These are phyloP conservation scores for Mrakia blollopis DNA, from an alignment of 768 basidiomycete species.

Conservation along the genomic window DNA sequence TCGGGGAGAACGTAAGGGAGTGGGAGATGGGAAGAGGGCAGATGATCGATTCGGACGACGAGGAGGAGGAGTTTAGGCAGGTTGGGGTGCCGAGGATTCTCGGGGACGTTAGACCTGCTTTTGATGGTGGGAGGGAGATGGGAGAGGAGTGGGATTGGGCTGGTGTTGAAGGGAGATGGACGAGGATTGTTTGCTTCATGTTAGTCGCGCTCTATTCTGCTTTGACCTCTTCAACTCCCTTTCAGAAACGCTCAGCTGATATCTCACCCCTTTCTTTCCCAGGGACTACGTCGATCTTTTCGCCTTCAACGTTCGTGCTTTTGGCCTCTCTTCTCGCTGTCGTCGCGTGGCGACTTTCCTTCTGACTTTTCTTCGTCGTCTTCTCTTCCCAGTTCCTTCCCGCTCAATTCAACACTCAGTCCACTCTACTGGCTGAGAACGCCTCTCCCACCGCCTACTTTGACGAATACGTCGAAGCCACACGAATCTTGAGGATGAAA, in stretches of 20 bases:
- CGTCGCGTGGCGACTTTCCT: too few relatives aligned
- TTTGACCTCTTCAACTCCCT: background rate
- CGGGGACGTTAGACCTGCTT: background rate
- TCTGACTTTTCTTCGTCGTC: background rate
- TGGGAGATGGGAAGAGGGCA: constrained; percentile 4
- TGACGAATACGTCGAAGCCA: constrained; percentile 4
- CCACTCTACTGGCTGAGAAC: background rate
- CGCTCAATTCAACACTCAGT: background rate
- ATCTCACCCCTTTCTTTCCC: background rate
- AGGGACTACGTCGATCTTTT: constrained; percentile 20
- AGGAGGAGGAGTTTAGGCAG: background rate
- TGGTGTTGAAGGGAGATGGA: background rate
- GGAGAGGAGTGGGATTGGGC: constrained; percentile 5
- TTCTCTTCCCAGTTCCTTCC: background rate
- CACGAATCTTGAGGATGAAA: background rate
- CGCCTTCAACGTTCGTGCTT: constrained; percentile 5
- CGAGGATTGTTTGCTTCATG: constrained; percentile 6
- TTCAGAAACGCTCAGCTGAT: background rate
- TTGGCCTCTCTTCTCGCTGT: background rate
- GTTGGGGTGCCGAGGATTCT: background rate
- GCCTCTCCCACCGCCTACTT: background rate
- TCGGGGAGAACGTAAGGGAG: constrained; percentile 12
- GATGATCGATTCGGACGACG: background rate
- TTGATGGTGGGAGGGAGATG: background rate
- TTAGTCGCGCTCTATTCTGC: background rate